Percentiles rank a stretch among this genome's conserved stretches.
Conservation (phyloP, 1,284 basidiomycete genomes). For the Trichosporon asahii region DNA sequence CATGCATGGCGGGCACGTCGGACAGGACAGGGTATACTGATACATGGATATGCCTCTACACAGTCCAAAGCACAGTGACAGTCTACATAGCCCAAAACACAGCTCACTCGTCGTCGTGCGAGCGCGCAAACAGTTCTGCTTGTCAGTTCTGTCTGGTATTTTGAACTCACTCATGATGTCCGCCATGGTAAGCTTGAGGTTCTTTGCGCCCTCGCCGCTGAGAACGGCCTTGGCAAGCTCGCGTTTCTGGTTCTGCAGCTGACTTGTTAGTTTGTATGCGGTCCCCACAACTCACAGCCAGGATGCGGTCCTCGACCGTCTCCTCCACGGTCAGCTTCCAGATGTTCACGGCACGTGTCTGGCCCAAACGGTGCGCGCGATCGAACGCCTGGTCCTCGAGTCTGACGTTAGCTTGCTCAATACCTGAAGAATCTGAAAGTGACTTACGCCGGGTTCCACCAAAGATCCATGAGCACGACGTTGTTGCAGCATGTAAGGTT, state of each 20-base stretch:
- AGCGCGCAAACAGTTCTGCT: slow-evolving; percentile 20
- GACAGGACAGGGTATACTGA: background rate
- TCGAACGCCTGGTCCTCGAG: slow-evolving; percentile 89
- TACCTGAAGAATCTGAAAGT: background rate
- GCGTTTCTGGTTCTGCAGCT: slow-evolving; percentile 84
- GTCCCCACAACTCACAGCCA: background rate
- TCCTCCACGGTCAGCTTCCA: slow-evolving; percentile 86
- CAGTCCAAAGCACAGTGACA: background rate
- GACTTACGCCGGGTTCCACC: slow-evolving; percentile 79
- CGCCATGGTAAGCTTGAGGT: slow-evolving; percentile 75
- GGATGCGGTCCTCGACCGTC: slow-evolving; percentile 77
- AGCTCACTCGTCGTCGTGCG: slow-evolving; percentile 10
- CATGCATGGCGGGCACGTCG: background rate
- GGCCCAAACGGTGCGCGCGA: slow-evolving; percentile 81
- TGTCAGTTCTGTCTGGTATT: background rate
- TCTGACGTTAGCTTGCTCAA: slow-evolving; percentile 22
- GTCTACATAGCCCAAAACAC: background rate
- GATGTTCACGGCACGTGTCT: slow-evolving; percentile 80
- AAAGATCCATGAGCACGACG: slow-evolving; percentile 85
- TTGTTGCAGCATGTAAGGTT: slow-evolving; percentile 94
- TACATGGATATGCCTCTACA: background rate
- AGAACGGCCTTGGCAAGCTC: slow-evolving; percentile 78
- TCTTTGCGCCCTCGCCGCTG: slow-evolving; percentile 81
- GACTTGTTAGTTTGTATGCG: slow-evolving; percentile 50
- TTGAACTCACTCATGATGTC: slow-evolving; percentile 64